Percentiles rank a stretch among this genome's conserved stretches.
phyloP scores from a whole-genome alignment of 1,284 basidiomycete genomes.

The Moesziomyces aphidis region DNA sequence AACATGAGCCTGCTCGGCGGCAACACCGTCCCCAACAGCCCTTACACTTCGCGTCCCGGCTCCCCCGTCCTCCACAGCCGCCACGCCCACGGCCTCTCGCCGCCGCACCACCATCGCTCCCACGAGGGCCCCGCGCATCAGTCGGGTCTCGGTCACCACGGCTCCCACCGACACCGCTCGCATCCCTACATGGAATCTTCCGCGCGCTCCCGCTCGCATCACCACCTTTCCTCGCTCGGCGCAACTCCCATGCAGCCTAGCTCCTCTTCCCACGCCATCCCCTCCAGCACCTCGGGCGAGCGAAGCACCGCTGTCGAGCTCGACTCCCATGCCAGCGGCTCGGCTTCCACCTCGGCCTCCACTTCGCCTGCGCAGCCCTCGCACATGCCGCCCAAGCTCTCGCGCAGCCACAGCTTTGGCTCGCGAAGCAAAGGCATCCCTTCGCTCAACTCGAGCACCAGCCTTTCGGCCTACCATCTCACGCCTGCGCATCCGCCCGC shows the following conservation, averaged over 20 bases:
- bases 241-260: slow-evolving; percentile 31
- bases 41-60: slow-evolving; percentile 57
- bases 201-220: slow-evolving; percentile 60
- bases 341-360: slow-evolving; percentile 46
- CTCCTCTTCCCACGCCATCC: slow-evolving; percentile 19
- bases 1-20: slow-evolving; percentile 64
- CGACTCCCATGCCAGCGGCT: slow-evolving; percentile 38
- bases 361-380: slow-evolving; percentile 46
- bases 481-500: slow-evolving; percentile 17
- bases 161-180: slow-evolving; percentile 61
- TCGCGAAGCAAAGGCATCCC: slow-evolving; percentile 47
- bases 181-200: slow-evolving; percentile 60
- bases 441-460: slow-evolving; percentile 43
- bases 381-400: slow-evolving; percentile 45
- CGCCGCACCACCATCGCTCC: slow-evolving; percentile 42
- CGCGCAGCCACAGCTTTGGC: slow-evolving; percentile 48
- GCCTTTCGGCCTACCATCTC: slow-evolving; percentile 57
- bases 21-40: slow-evolving; percentile 64
- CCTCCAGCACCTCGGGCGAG: slow-evolving; percentile 60
- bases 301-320: slow-evolving; percentile 59
- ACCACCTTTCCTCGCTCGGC: slow-evolving; percentile 60
- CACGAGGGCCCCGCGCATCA: slow-evolving; percentile 62
- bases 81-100: slow-evolving; percentile 30
- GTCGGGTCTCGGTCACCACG: slow-evolving; percentile 62
- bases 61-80: slow-evolving; percentile 54